Percentiles rank a stretch among this genome's conserved stretches.
Conservation (phyloP, 495 filamentous ascomycete species). For the Oidiodendron maius region DNA sequence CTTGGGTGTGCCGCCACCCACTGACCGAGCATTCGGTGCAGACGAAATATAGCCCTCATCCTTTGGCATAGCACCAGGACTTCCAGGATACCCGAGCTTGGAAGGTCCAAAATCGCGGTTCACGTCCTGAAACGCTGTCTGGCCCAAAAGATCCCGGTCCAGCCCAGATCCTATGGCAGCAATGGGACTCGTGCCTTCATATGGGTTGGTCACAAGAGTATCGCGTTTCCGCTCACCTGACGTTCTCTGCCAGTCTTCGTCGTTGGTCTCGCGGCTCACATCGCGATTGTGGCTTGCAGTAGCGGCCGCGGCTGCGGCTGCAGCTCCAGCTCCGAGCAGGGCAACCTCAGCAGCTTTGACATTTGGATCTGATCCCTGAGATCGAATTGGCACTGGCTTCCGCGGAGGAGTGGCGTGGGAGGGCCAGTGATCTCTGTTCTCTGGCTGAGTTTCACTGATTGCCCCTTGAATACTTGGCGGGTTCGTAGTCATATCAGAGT, state of each 20-base stretch:
- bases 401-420: conserved; percentile 42
- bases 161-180: conserved; percentile 40
- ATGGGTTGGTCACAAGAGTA: conserved; percentile 51
- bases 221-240: conserved; percentile 50
- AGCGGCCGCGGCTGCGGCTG: conserved; percentile 36
- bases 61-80: conserved; percentile 46
- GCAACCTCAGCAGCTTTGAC: conserved; percentile 33
- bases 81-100: conserved; percentile 22
- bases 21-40: conserved; percentile 59
- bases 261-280: conserved; percentile 43
- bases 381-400: conserved; percentile 15
- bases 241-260: conserved; percentile 41
- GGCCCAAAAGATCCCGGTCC: conserved; percentile 41
- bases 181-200: conserved; percentile 46
- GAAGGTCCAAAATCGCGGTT: conserved; percentile 28
- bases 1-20: conserved; percentile 53
- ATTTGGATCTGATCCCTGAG: conserved; percentile 16
- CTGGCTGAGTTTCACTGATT: conserved; percentile 40
- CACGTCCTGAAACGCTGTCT: conserved; percentile 27
- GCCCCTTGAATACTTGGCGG: conserved; percentile 50
- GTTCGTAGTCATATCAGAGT: conserved; percentile 68
- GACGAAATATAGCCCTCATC: conserved; percentile 94
- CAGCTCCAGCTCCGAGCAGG: conserved; percentile 34
- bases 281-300: conserved; percentile 39
- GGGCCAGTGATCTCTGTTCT: conserved; percentile 46